Evolutionary conservation across 345 rosid genomes (phyloP), one percentile per base, ranked within the genome.

Genomic region (Rhizophora mangle): DNA sequence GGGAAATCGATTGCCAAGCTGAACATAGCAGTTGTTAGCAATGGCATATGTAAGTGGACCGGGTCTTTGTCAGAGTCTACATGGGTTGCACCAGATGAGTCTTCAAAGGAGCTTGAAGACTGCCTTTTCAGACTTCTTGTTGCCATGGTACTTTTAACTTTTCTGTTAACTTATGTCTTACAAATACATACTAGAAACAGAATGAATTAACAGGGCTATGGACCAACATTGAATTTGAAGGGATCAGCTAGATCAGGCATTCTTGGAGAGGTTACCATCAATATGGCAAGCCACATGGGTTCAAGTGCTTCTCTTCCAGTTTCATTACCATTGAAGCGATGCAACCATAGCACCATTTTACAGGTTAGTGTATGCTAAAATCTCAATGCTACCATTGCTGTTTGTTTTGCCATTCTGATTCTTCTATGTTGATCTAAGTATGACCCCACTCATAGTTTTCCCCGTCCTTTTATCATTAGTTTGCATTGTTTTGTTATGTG

Each of bases 31-130:
- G 36, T 27, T 2, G 88, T 74, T 19, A 69, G 74, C 21, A 82
- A 82, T 73, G 89, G 89, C 61, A 70, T 51, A 72, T 88, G 89
- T 70, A 88, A 88, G 26, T 88, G 93, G 89, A 71, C 72, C 0
- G 93, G 84, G 55, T 68, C 75, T 36, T 36, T 85, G 6, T 68
- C 82, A 7, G 87, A 84, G 58, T 82, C 87, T 46, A 58, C 82
- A 6, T 80, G 80, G 85, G 20, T 80, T 70, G n/a, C 30, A 64
- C 63, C 82, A 0, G 68, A 64, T 3, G 74, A 81, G 10, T 69
- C 83, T 52, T 79, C 87, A 6, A 69, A 75, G 57, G 84, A 72
- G 32, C 64, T 74, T 63, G 81, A 74, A 34, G 85, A 79, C 57
- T 79, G 79, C 65, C 55, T 68, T 49, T 63, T 78, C 81, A 87